Percentiles rank a stretch among this genome's conserved stretches.
phyloP scores from a whole-genome alignment of 352 stramenopile species.

The Globisporangium megalacanthum region DNA sequence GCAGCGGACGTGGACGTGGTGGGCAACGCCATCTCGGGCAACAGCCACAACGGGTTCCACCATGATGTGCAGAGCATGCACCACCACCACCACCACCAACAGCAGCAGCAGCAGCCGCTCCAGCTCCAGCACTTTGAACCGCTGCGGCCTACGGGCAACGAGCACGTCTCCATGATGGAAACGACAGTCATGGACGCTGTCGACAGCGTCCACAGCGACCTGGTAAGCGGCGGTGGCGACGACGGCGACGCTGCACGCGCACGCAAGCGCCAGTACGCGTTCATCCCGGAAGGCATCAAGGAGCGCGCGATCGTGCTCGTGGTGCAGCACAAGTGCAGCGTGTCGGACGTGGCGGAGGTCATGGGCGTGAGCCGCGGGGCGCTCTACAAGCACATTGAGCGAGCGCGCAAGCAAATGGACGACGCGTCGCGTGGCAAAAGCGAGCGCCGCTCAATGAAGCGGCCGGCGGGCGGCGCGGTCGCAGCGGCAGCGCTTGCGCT shows the following conservation, averaged over 20 bases:
- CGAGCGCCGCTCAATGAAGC: neutral
- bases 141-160: neutral
- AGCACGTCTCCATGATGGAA: too few species aligned
- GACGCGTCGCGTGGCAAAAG: conserved; percentile 1
- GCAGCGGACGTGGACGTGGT: neutral
- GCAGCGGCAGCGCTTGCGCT: neutral
- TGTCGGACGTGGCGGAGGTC: conserved; percentile 7
- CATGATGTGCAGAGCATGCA: too few species aligned
- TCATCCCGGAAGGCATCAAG: conserved; percentile 9
- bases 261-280: conserved; percentile 8
- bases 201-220: too few species aligned
- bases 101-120: too few species aligned
- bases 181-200: too few species aligned
- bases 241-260: neutral
- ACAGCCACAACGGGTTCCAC: neutral
- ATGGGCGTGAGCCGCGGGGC: conserved; percentile 8
- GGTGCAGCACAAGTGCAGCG: conserved; percentile 10
- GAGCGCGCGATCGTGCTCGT: conserved; percentile 11
- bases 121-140: too few species aligned
- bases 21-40: neutral
- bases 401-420: conserved; percentile 8
- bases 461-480: neutral
- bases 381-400: conserved; percentile 11
- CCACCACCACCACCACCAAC: too few species aligned
- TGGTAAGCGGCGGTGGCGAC: too few species aligned